phyloP scores from a whole-genome alignment of 768 basidiomycete species.

The Mrakia frigida region DNA sequence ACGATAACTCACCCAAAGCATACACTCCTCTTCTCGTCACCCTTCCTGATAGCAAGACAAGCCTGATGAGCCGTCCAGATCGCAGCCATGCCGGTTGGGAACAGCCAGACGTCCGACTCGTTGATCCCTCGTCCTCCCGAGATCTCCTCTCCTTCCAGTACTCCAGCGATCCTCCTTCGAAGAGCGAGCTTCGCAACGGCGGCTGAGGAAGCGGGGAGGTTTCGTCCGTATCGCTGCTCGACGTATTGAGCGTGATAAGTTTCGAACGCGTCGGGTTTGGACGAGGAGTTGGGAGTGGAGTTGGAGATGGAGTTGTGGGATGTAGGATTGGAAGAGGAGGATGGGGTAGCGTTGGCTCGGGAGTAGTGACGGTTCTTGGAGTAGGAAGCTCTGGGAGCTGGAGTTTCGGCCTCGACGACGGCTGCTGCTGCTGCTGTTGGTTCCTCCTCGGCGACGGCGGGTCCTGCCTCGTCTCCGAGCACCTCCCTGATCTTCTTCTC shows the following conservation, averaged over 20 bases:
- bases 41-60: slow-evolving; percentile 50
- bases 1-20: slow-evolving; percentile 79
- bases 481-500: slow-evolving; percentile 39
- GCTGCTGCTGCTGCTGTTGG: neutral
- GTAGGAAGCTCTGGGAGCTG: slow-evolving; percentile 23
- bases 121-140: slow-evolving; percentile 64
- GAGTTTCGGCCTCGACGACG: neutral
- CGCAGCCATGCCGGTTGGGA: slow-evolving; percentile 82
- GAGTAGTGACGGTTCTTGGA: slow-evolving; percentile 32
- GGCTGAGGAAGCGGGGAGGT: slow-evolving; percentile 67
- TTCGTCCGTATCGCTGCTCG: slow-evolving; percentile 92
- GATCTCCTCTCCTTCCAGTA: slow-evolving; percentile 61
- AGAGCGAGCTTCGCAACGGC: slow-evolving; percentile 78
- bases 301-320: slow-evolving; percentile 31
- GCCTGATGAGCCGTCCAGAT: slow-evolving; percentile 83
- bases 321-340: slow-evolving; percentile 30
- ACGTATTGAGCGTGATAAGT: slow-evolving; percentile 68
- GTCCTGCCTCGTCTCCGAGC: neutral
- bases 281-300: no score
- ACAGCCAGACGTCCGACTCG: slow-evolving; percentile 85
- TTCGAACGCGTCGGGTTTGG: slow-evolving; percentile 41
- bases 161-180: slow-evolving; percentile 82
- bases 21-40: slow-evolving; percentile 68
- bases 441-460: neutral
- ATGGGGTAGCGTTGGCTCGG: neutral